These are phyloP conservation scores for Leccinum fibrillosum DNA, from an alignment of 768 basidiomycete species.

Conservation along the genomic window DNA sequence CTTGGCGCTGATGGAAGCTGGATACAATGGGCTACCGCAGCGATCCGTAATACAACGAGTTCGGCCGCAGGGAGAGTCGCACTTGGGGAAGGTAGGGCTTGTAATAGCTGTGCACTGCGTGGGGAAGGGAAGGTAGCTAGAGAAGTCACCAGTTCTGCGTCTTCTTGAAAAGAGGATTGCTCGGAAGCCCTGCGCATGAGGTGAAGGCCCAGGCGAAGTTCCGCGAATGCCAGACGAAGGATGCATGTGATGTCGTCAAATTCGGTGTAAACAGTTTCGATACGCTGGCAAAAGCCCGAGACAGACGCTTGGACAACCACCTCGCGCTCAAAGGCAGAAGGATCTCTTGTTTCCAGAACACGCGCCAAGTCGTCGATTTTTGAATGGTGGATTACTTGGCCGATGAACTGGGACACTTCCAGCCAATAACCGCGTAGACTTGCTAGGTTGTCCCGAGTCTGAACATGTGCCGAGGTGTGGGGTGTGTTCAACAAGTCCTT, in stretches of 20 bases:
- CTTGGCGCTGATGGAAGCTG: slow-evolving; percentile 5
- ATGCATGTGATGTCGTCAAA: slow-evolving; percentile 69
- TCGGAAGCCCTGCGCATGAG: slow-evolving; percentile 36
- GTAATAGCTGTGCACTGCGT: slow-evolving; percentile 38
- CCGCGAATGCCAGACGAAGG: slow-evolving; percentile 61
- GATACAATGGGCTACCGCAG: slow-evolving; percentile 34
- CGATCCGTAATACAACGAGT: slow-evolving; percentile 42
- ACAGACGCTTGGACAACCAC: slow-evolving; percentile 76
- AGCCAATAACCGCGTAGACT: slow-evolving; percentile 66
- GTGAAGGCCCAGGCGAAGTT: slow-evolving; percentile 71
- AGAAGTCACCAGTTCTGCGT: slow-evolving; percentile 25
- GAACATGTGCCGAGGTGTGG: slow-evolving; percentile 25
- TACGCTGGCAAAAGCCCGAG: slow-evolving; percentile 69
- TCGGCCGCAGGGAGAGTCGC: slow-evolving; percentile 23
- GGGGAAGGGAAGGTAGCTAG: slow-evolving; percentile 56
- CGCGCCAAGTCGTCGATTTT: slow-evolving; percentile 50
- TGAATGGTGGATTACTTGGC: slow-evolving; percentile 46
- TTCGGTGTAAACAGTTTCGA: slow-evolving; percentile 64
- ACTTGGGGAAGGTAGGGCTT: slow-evolving; percentile 18
- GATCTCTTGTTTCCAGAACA: slow-evolving; percentile 35
- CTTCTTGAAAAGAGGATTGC: slow-evolving; percentile 16
- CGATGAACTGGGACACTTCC: slow-evolving; percentile 73
- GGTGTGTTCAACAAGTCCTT: slow-evolving; percentile 28
- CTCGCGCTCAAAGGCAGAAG: slow-evolving; percentile 51
- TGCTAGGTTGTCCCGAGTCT: slow-evolving; percentile 40